Evolutionary conservation across 306 rosid species (phyloP).

Genomic region (Clitoria ternatea): DNA sequence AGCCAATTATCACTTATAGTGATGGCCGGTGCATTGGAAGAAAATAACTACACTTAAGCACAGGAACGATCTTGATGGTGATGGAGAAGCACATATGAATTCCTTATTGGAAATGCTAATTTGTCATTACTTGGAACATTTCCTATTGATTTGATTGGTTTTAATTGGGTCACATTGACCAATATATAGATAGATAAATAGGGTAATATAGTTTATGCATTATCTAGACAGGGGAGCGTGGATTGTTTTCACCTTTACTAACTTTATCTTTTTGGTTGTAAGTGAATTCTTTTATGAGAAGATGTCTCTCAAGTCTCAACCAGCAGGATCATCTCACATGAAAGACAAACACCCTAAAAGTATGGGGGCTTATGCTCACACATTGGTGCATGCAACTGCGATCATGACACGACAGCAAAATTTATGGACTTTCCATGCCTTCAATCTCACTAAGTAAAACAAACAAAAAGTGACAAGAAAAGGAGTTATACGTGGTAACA

Average conservation of each 20-base stretch:
- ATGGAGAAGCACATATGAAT: no score
- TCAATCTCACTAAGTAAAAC: constrained; percentile 34
- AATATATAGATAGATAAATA: no score
- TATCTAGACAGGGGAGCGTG: constrained; percentile 63
- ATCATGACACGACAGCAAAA: constrained; percentile 19
- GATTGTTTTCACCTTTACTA: constrained; percentile 43
- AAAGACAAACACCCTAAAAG: constrained; percentile 67
- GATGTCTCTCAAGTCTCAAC: constrained; percentile 63
- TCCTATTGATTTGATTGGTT: no score
- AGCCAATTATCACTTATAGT: no score
- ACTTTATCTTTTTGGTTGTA: constrained; percentile 53
- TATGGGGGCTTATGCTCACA: constrained; percentile 29
- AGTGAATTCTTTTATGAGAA: constrained; percentile 45
- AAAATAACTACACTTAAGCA: not conserved
- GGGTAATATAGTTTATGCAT: no score
- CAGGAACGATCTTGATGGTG: no score
- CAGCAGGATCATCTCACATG: constrained; percentile 46
- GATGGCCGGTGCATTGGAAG: not conserved
- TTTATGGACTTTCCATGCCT: constrained; percentile 31
- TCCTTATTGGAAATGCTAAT: constrained; percentile 7
- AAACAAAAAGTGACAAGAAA: constrained; percentile 55
- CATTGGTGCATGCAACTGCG: not conserved
- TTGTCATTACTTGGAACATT: constrained; percentile 18
- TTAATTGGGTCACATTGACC: no score
- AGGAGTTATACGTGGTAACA: constrained; percentile 52